Evolutionary conservation across 495 filamentous ascomycete genomes (phyloP), one percentile per base, ranked within the genome.

Genomic region (Talaromyces wortmannii): DNA sequence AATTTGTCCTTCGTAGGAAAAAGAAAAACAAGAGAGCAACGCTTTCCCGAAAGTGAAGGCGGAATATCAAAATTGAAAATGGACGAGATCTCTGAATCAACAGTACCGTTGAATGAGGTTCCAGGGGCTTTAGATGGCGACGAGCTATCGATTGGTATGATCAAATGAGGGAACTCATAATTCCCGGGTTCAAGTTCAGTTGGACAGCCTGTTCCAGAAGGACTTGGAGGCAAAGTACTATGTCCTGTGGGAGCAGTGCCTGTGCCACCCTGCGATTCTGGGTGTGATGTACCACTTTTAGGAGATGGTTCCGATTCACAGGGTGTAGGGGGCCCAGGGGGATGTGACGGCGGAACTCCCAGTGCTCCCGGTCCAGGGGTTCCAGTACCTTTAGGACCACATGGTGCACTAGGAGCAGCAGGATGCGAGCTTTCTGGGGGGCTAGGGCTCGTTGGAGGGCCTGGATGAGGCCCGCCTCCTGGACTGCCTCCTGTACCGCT

Each of bases 21-120:
- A 32, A 87, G 70, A 73, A 91, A 88, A 52, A 87, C 66, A 6
- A 88, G 76, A 40, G 73, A 74, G 67, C 87, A 91, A 1, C 73
- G 85, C 66, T 82, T 80, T 51, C 73, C 79, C 42, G 71, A 62
- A 61, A 79, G 68, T 12, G 62, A 63, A 0, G 63, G 30, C 0
- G 80, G 82, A 43, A 89, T 78, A 63, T 86, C 83, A 67, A 90
- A 90, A 67, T 84, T 85, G 78, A 87, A 89, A 45, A 84, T 66
- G 11, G 75, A 78, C 30, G 84, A 85, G 56, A 83, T 68, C 17
- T 73, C 78, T 3, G 75, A 61, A 3, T 75, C 75, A 43, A 87
- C 68, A 6, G 74, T 73, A 42, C 84, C 84, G 55, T 78, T 80
- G 65, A 69, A 77, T 0, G 69, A 72, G 7, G 78, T 83, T 5